Percentiles rank a stretch among this genome's conserved stretches.
Conservation (phyloP, 2,329 filamentous ascomycete species). For the Leptosphaerulina australis region DNA sequence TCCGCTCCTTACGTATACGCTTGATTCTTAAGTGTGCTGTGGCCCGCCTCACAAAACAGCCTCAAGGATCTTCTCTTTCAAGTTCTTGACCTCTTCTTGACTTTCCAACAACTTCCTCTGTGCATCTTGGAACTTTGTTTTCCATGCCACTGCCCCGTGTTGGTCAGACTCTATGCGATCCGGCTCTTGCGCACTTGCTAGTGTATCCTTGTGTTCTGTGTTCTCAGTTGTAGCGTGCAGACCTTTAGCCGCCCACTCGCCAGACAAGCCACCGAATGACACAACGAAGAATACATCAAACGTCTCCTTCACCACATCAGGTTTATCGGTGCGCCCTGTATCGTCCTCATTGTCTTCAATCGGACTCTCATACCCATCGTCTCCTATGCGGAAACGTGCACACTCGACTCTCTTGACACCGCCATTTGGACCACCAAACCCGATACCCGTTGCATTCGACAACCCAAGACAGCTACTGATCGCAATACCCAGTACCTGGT, state of each 20-base stretch:
- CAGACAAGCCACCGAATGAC: conserved; percentile 50
- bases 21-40: neutral
- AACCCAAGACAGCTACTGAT: conserved; percentile 53
- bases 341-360: conserved; percentile 50
- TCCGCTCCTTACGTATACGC: conserved; percentile 1
- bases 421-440: conserved; percentile 39
- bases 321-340: conserved; percentile 20
- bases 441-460: conserved; percentile 45
- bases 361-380: conserved; percentile 50
- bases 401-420: conserved; percentile 51
- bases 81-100: conserved; percentile 41
- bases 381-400: conserved; percentile 50
- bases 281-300: conserved; percentile 55
- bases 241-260: conserved; percentile 53
- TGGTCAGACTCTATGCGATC: conserved; percentile 21
- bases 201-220: conserved; percentile 3
- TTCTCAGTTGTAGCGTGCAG: conserved; percentile 31
- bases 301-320: conserved; percentile 42
- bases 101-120: conserved; percentile 45
- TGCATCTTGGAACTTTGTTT: conserved; percentile 41
- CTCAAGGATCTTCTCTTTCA: conserved; percentile 49
- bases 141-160: conserved; percentile 38
- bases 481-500: conserved; percentile 48
- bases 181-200: conserved; percentile 14
- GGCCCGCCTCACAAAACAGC: conserved; percentile 40